Percentiles rank a stretch among this genome's conserved stretches.
phyloP scores from a whole-genome alignment of 2,329 filamentous ascomycete species.

The Fonsecaea nubica region DNA sequence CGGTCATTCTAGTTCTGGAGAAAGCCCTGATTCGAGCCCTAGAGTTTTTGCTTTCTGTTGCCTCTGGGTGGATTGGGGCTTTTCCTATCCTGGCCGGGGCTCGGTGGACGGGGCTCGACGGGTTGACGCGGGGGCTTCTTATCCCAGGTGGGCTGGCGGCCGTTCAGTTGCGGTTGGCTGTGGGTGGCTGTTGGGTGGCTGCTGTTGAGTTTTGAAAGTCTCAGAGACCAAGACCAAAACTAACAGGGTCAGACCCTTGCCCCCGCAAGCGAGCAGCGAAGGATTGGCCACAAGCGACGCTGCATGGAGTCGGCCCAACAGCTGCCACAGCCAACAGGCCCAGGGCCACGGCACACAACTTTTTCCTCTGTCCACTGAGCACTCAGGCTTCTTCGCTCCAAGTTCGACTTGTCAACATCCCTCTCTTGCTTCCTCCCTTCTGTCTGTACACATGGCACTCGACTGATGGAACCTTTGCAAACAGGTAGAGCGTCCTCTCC shows the following conservation, averaged over 20 bases:
- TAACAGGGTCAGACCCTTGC: conserved; percentile 3
- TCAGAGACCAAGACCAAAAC: background rate
- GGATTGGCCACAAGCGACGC: conserved; percentile 12
- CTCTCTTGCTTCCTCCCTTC: conserved; percentile 3
- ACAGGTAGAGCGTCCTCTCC: conserved; percentile 15
- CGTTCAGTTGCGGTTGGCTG: background rate
- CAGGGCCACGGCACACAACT: conserved; percentile 30
- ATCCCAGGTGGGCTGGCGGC: background rate
- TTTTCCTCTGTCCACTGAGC: conserved; percentile 25
- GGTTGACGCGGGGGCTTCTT: conserved; percentile 3
- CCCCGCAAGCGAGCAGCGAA: conserved; percentile 9
- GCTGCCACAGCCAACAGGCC: conserved; percentile 9
- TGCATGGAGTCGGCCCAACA: background rate
- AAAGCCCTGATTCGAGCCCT: conserved; percentile 2
- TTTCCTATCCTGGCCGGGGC: conserved; percentile 10
- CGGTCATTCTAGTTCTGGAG: conserved; percentile 1
- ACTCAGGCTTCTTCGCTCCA: conserved; percentile 21
- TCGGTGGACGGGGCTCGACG: conserved; percentile 3
- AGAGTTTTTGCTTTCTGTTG: background rate
- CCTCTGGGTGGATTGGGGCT: background rate
- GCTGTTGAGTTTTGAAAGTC: background rate
- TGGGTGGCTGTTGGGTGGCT: background rate
- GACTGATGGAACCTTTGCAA: conserved; percentile 31
- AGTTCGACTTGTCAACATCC: conserved; percentile 27
- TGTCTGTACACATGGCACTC: conserved; percentile 33